Conservation (phyloP, 495 filamentous ascomycete genomes). For the Rusavskia elegans region DNA sequence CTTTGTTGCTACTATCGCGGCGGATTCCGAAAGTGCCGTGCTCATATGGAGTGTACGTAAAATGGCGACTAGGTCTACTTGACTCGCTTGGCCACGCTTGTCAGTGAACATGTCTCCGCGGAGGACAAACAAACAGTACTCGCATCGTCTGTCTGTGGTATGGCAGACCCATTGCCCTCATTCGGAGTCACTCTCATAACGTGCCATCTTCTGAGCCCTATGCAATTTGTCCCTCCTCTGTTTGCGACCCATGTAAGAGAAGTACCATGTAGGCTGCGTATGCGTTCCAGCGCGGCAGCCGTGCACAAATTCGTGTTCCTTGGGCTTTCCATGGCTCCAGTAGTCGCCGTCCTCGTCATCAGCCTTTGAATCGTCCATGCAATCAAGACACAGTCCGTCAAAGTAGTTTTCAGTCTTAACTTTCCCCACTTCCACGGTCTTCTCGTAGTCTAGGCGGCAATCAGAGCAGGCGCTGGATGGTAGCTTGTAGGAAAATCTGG, state of each 20-base stretch:
- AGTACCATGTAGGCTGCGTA: conserved; percentile 14
- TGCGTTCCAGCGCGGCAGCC: conserved; percentile 10
- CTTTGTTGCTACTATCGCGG: too few relatives aligned
- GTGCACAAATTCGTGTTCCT: conserved; percentile 3
- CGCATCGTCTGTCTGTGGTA: too few relatives aligned
- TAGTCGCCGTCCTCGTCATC: conserved; percentile 10
- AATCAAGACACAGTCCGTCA: conserved; percentile 18
- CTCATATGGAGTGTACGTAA: too few relatives aligned
- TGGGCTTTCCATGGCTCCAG: conserved; percentile 8
- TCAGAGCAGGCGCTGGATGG: neutral
- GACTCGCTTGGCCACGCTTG: too few relatives aligned
- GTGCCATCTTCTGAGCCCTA: too few relatives aligned
- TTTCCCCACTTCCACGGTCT: neutral
- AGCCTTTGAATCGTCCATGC: conserved; percentile 12
- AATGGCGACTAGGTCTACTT: too few relatives aligned
- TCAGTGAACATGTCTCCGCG: too few relatives aligned
- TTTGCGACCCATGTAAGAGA: conserved; percentile 11
- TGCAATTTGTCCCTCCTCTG: conserved; percentile 3
- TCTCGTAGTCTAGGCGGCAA: conserved; percentile 1
- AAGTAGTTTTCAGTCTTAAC: conserved; percentile 3
- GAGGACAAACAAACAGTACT: too few relatives aligned
- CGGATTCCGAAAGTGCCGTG: too few relatives aligned
- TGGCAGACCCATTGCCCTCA: too few relatives aligned
- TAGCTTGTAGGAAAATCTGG: conserved; percentile 1
- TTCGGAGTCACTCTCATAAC: too few relatives aligned